phyloP scores from a whole-genome alignment of 495 filamentous ascomycete genomes.

The Haplographium delicatum region DNA sequence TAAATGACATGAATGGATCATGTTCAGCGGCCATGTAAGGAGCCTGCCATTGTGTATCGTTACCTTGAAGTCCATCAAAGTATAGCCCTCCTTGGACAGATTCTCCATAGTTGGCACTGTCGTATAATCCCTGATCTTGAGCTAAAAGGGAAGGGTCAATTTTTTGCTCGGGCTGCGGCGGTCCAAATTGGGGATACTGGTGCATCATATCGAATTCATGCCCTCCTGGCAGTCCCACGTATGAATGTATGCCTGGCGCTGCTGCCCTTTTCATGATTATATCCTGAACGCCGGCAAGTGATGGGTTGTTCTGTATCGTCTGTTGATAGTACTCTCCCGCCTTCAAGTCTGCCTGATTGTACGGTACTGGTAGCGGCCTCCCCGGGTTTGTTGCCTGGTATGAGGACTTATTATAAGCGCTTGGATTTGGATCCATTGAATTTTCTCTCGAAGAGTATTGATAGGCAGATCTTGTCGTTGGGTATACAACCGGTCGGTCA shows the following conservation, averaged over 20 bases:
- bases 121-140: conserved; percentile 3
- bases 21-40: conserved; percentile 1
- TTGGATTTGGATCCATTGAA: conserved; percentile 31
- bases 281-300: conserved; percentile 41
- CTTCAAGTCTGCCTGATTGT: conserved; percentile 43
- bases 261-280: conserved; percentile 43
- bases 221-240: conserved; percentile 20
- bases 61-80: conserved; percentile 2
- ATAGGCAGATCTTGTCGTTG: conserved; percentile 27
- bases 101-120: conserved; percentile 4
- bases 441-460: conserved; percentile 24
- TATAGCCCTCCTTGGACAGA: conserved; percentile 8
- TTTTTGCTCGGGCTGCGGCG: conserved; percentile 10
- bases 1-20: conserved; percentile 9
- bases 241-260: conserved; percentile 26
- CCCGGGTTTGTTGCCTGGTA: conserved; percentile 60
- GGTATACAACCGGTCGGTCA: conserved; percentile 27
- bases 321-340: conserved; percentile 60
- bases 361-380: conserved; percentile 48
- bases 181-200: conserved; percentile 11
- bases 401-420: conserved; percentile 44
- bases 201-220: conserved; percentile 23
- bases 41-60: conserved; percentile 13
- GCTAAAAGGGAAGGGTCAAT: conserved; percentile 23
- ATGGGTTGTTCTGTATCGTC: conserved; percentile 38